A percentile compares a stretch with the other conserved stretches of the same genome.
Evolutionary conservation across 169 alveolate genomes (phyloP).

Genomic region (Plasmodium inui): DNA sequence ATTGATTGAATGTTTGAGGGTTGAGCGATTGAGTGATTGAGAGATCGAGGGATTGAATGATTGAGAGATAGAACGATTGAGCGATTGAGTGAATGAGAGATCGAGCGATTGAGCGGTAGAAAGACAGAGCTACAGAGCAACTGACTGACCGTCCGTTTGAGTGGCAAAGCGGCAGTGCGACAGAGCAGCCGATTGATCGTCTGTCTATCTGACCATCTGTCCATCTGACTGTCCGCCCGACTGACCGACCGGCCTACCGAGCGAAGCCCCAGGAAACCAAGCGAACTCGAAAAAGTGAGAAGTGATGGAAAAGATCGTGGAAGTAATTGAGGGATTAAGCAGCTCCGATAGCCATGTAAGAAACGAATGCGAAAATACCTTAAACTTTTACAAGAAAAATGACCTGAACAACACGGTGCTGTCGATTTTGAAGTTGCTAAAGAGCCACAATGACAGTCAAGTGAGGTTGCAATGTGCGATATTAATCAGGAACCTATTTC

Average conservation of each 20-base stretch:
- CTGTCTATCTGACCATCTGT: background rate
- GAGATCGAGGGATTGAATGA: no score
- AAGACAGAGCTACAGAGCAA: background rate
- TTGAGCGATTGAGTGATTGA: background rate
- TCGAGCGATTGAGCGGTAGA: background rate
- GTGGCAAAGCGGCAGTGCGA: background rate
- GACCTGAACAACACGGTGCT: constrained; percentile 80
- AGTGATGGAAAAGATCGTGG: constrained; percentile 76
- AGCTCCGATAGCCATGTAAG: constrained; percentile 80
- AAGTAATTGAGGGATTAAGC: constrained; percentile 82
- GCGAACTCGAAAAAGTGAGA: background rate
- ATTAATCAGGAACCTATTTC: constrained; percentile 80
- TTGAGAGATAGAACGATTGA: background rate
- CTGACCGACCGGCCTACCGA: background rate
- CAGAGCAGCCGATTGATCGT: background rate
- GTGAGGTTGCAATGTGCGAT: constrained; percentile 83
- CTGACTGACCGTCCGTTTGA: background rate
- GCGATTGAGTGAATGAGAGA: no score
- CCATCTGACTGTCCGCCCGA: background rate
- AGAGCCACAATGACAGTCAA: constrained; percentile 80
- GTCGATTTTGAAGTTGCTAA: constrained; percentile 79
- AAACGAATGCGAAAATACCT: constrained; percentile 83
- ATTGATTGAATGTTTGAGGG: background rate
- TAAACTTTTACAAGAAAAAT: constrained; percentile 76
- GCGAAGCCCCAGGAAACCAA: background rate